Base-by-base conservation (phyloP, 2,329 filamentous ascomycete genomes). In the Apiospora rasikravindrae region DNA sequence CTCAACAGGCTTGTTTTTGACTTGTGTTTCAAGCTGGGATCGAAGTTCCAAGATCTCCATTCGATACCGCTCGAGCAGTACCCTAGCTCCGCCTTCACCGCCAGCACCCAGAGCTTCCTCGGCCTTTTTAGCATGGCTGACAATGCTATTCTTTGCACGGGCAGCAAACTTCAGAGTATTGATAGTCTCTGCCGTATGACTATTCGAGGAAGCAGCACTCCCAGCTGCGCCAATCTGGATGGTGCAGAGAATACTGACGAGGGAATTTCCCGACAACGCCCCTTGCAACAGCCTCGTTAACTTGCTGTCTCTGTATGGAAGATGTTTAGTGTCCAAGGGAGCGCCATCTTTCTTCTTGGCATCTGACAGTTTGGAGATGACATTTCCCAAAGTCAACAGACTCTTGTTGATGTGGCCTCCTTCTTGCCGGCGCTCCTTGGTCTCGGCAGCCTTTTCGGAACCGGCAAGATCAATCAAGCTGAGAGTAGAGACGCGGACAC, bases 341-440 rank as follows among this genome's bases (percentile, higher is more conserved):
- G 84, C 93, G 70, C 88, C 89, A 72, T 93, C 88, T 81, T 95
- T 96, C 57, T 97, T 94, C 80, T 97, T 97, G 78, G 92, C 90
- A 71, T 94, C 94, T 1, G 96, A 97, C n/a, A 99, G 86, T 75
- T 93, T 93, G 14, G 94, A 93, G 80, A 99, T 98, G 78, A 99
- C 96, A 0, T 94, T 99, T 69, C 96, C 96, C 3, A 99, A 86
- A 0, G 96, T 99, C 72, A 99, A 89, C 79, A 99, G 84, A 81
- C 95, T 98, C 85, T 98, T 98, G 86, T 99, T 99, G 84, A 99
- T 99, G 81, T 99, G 96, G 16, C 96, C 96, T 74, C 96, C 96
- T 83, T 99, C 96, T 22, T 94, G 94, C 66, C 96, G 90, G 70
- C 96, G 90, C 84, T 98, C 96, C 81, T 98, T 99, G 71, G 92